Evolutionary conservation across 169 alveolate genomes (phyloP), one percentile per base, ranked within the genome.

Genomic region (Plasmodium adleri): DNA sequence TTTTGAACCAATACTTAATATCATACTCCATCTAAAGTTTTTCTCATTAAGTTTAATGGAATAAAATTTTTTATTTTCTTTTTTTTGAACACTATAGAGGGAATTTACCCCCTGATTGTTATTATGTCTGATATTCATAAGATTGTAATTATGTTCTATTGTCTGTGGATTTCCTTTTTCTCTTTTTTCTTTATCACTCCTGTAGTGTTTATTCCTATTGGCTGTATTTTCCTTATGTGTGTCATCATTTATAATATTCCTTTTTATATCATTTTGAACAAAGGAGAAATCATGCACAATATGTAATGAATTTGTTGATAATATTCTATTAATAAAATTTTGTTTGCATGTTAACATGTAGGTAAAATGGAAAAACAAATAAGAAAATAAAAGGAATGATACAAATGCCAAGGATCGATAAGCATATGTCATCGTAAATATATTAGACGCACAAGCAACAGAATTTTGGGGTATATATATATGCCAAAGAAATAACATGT

Each of bases 11-110:
- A 78, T 50, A 54, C n/a, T 5, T 2, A 78, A 70, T 8, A 71
- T 75, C 1, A 78, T 17, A 66, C 78, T 78, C 89, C 89, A 78
- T 71, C 89, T 64, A 43, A 78, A 78, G 20, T 78, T 78, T 3
- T 64, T 9, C 52, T 78, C 89, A 50, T 66, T 63, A 9, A 78
- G 45, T 58, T 56, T 78, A 47, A 78, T 52, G 45, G 17, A 50
- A 54, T 64, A 78, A 43, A 64, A 78, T 3, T 49, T 49, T 13
- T 49, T 54, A 20, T 50, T 49, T n/a, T 52, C 70, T 28, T 78
- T n/a, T 3, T 15, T 64, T 64, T 47, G 17, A 28, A 67, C 50
- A n/a, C 54, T 43, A 26, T 54, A 10, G n/a, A 78, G 60, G 28
- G 67, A 64, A 17, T 67, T 64, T 15, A 39, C 39, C 1, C 8